These are phyloP conservation scores for Talaromyces borbonicus DNA, from an alignment of 495 filamentous ascomycete genomes.

Conservation along the genomic window DNA sequence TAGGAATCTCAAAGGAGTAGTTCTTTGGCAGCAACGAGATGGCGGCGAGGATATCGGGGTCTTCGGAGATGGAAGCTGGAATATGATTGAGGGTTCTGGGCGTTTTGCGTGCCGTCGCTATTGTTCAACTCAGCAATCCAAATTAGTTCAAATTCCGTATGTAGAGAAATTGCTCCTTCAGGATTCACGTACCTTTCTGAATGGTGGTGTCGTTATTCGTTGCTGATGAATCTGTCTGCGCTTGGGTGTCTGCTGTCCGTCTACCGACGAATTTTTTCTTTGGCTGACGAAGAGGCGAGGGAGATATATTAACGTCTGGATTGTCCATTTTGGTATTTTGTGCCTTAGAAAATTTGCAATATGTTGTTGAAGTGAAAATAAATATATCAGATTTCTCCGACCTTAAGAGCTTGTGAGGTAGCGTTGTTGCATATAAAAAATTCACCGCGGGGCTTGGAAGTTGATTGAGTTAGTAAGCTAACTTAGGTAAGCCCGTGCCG, in stretches of 20 bases:
- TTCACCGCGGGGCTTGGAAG: background rate
- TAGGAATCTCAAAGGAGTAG: slow-evolving; percentile 97
- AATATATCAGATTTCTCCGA: no score
- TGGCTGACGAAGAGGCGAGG: slow-evolving; percentile 33
- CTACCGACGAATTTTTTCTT: slow-evolving; percentile 75
- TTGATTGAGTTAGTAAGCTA: no score
- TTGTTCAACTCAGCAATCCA: slow-evolving; percentile 4
- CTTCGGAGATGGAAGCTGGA: slow-evolving; percentile 73
- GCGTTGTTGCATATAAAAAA: slow-evolving; percentile 1
- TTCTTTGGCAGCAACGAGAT: slow-evolving; percentile 81
- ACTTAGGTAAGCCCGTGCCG: background rate
- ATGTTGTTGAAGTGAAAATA: background rate
- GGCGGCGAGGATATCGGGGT: slow-evolving; percentile 80
- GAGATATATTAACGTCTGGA: background rate
- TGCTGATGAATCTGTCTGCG: slow-evolving; percentile 28
- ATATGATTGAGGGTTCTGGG: slow-evolving; percentile 81
- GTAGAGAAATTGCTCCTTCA: no score
- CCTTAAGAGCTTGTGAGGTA: no score
- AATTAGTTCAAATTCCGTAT: slow-evolving; percentile 1
- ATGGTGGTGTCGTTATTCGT: slow-evolving; percentile 33
- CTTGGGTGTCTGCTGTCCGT: slow-evolving; percentile 47
- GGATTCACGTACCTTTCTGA: slow-evolving; percentile 33
- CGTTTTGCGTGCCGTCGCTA: slow-evolving; percentile 51
- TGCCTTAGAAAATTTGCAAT: background rate
- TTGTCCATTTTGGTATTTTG: background rate